A percentile compares a stretch with the other conserved stretches of the same genome.
phyloP scores from a whole-genome alignment of 371 early-diverging fungal species.

The Mucor circinelloides region DNA sequence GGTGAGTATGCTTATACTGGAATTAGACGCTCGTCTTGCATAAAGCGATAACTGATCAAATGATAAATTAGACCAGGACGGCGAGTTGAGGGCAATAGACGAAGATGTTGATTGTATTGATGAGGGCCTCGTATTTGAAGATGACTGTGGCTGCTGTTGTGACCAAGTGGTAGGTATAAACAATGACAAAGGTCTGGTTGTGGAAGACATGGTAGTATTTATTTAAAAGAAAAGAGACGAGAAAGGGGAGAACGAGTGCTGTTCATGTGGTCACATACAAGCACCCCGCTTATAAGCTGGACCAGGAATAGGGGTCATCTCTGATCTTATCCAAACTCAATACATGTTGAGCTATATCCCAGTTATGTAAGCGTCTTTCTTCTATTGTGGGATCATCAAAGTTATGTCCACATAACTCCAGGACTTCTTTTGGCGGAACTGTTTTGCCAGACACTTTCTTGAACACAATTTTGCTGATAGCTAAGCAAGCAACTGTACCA shows the following conservation, averaged over 20 bases:
- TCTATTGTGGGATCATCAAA: slow-evolving; percentile 24
- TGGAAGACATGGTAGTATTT: neutral
- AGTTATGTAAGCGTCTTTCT: slow-evolving; percentile 30
- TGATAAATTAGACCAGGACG: slow-evolving; percentile 29
- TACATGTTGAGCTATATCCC: slow-evolving; percentile 28
- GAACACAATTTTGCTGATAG: slow-evolving; percentile 46
- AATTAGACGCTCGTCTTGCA: slow-evolving; percentile 32
- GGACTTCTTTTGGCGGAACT: slow-evolving; percentile 32
- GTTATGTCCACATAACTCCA: slow-evolving; percentile 42
- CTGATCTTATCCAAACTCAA: slow-evolving; percentile 28
- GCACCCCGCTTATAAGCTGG: slow-evolving; percentile 2
- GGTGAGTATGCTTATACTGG: slow-evolving; percentile 23
- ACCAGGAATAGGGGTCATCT: slow-evolving; percentile 28
- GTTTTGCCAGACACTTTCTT: slow-evolving; percentile 47
- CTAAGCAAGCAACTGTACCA: slow-evolving; percentile 29
- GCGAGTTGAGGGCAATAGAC: slow-evolving; percentile 14
- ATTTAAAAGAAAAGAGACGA: neutral
- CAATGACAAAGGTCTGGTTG: slow-evolving; percentile 17
- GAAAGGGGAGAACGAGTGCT: neutral
- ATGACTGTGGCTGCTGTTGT: slow-evolving; percentile 6
- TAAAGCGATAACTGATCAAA: slow-evolving; percentile 38
- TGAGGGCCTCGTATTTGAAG: neutral
- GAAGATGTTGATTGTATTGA: slow-evolving; percentile 8
- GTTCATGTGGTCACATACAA: neutral
- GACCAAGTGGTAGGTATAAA: slow-evolving; percentile 18